phyloP scores from a whole-genome alignment of 2,329 filamentous ascomycete genomes.

The Stagonosporopsis rhizophila region DNA sequence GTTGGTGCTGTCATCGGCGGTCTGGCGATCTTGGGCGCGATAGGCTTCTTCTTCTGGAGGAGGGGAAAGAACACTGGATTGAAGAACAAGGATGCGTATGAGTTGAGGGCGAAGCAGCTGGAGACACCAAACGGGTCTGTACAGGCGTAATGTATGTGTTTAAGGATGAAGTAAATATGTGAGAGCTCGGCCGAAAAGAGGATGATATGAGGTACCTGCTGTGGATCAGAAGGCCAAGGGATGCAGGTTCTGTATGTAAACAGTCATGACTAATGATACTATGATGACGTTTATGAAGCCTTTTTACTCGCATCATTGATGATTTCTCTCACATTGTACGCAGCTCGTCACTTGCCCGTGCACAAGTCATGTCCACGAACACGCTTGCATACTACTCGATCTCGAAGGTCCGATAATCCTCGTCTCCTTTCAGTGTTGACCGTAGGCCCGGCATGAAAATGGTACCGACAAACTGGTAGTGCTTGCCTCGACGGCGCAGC shows the following conservation, averaged over 20 bases:
- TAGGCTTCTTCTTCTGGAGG: conserved; percentile 33
- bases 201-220: neutral
- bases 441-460: neutral
- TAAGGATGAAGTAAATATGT: too few relatives aligned
- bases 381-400: neutral
- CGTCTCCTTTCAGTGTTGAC: neutral
- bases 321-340: neutral
- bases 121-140: conserved; percentile 3
- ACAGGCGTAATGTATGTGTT: neutral
- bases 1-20: conserved; percentile 41
- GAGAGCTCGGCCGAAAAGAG: neutral
- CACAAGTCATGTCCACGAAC: neutral
- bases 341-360: neutral
- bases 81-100: conserved; percentile 33
- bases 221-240: neutral
- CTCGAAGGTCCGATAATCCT: neutral
- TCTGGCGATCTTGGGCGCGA: conserved; percentile 26
- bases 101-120: conserved; percentile 33
- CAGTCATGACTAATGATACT: neutral
- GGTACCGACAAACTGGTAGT: neutral
- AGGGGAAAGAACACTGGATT: conserved; percentile 28
- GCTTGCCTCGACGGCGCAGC: neutral
- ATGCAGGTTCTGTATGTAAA: neutral
- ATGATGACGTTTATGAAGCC: neutral
- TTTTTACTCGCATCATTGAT: neutral